These are phyloP conservation scores for Sclerotinia minor DNA, from an alignment of 2,329 filamentous ascomycete genomes.

Conservation along the genomic window DNA sequence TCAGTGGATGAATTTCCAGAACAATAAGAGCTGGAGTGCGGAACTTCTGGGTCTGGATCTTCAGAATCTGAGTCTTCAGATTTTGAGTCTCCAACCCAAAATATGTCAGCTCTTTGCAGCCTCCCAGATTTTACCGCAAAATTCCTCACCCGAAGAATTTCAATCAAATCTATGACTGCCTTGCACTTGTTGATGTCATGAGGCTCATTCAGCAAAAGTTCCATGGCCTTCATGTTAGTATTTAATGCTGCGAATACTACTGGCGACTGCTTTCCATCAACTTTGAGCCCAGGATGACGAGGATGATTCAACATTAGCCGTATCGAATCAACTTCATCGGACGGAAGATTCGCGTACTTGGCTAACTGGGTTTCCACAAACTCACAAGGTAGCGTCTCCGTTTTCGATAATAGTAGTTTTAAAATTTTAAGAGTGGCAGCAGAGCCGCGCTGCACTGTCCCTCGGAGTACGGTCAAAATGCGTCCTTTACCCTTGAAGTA, in stretches of 20 bases:
- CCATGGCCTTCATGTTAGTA: background rate
- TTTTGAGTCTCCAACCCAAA: too few relatives aligned
- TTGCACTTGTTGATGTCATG: background rate
- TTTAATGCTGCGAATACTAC: background rate
- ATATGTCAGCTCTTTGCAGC: too few relatives aligned
- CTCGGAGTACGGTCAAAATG: too few relatives aligned
- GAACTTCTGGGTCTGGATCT: too few relatives aligned
- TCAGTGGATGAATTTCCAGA: too few relatives aligned
- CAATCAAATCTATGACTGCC: rapidly evolving
- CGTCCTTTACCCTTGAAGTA: background rate
- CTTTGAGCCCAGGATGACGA: background rate
- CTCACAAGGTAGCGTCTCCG: background rate
- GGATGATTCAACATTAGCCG: background rate
- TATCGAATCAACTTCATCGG: background rate
- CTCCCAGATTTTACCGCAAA: too few relatives aligned
- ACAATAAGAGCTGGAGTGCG: too few relatives aligned
- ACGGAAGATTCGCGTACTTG: rapidly evolving
- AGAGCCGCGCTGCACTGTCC: too few relatives aligned
- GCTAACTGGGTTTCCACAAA: background rate
- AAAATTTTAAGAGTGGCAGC: background rate
- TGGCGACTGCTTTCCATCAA: background rate
- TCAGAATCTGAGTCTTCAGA: too few relatives aligned
- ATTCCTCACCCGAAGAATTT: too few relatives aligned
- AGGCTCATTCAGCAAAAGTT: background rate
- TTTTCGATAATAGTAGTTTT: background rate